Evolutionary conservation across 2,329 filamentous ascomycete genomes (phyloP).

Genomic region (Capronia coronata): DNA sequence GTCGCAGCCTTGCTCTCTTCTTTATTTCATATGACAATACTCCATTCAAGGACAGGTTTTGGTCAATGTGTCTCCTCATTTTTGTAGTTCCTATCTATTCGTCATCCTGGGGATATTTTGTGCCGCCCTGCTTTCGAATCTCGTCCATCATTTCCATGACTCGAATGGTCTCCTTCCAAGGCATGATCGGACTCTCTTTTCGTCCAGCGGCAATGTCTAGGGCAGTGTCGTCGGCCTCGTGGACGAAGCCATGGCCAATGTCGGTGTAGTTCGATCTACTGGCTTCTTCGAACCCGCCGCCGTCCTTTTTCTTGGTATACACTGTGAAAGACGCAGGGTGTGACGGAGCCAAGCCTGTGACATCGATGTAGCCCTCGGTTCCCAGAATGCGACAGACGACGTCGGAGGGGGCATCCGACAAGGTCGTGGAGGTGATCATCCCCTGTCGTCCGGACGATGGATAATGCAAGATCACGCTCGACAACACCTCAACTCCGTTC

Average conservation of each 20-base stretch:
- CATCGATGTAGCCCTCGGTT: constrained; percentile 25
- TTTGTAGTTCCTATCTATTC: not conserved
- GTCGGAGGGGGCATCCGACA: constrained; percentile 6
- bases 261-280: constrained; percentile 14
- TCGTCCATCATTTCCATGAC: constrained; percentile 48
- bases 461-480: constrained; percentile 39
- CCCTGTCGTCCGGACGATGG: constrained; percentile 37
- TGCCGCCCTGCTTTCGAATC: constrained; percentile 35
- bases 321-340: constrained; percentile 19
- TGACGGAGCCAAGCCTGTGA: constrained; percentile 13
- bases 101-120: constrained; percentile 25
- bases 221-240: constrained; percentile 30
- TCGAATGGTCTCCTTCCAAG: constrained; percentile 43
- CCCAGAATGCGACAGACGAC: constrained; percentile 22
- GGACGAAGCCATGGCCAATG: constrained; percentile 34
- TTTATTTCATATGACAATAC: no score
- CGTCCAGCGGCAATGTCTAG: constrained; percentile 31
- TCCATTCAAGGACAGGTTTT: no score
- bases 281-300: constrained; percentile 1
- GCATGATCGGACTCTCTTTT: constrained; percentile 41
- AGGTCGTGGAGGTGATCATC: constrained; percentile 38
- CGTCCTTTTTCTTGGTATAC: constrained; percentile 9
- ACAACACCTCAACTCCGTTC: constrained; percentile 31
- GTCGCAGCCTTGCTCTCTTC: no score
- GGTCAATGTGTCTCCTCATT: no score